Percentiles rank a stretch among this genome's conserved stretches.
Conservation (phyloP, 2,329 filamentous ascomycete species). For the Achaetomium macrosporum region DNA sequence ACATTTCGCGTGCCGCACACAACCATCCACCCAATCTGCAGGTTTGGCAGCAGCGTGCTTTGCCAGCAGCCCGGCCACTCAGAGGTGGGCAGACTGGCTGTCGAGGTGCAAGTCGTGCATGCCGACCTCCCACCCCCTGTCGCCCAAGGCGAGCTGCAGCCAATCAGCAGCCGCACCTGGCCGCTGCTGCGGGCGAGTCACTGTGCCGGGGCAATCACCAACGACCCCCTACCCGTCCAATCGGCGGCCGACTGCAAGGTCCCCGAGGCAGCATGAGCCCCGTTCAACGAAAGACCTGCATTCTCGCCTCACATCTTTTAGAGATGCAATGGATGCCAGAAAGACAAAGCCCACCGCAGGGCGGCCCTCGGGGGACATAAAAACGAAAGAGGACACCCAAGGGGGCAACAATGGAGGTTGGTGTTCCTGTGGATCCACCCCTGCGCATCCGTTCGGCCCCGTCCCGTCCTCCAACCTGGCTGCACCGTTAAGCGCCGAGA, state of each 20-base stretch:
- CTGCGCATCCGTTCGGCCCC: neutral
- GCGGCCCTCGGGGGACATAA: neutral
- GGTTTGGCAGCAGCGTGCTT: slow-evolving; percentile 15
- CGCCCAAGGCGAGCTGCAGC: slow-evolving; percentile 8
- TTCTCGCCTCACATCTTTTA: neutral
- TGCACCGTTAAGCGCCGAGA: slow-evolving; percentile 15
- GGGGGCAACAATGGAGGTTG: neutral
- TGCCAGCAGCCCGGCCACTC: slow-evolving; percentile 14
- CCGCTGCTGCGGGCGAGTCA: slow-evolving; percentile 21
- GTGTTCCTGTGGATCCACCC: neutral
- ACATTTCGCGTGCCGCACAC: slow-evolving; percentile 13
- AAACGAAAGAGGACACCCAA: neutral
- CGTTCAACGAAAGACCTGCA: neutral
- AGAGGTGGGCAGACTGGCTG: slow-evolving; percentile 15
- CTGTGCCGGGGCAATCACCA: slow-evolving; percentile 17
- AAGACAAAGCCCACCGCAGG: neutral
- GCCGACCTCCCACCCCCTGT: slow-evolving; percentile 24
- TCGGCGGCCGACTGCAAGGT: slow-evolving; percentile 2
- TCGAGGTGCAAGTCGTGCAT: slow-evolving; percentile 18
- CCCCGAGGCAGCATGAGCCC: neutral
- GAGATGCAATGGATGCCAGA: neutral
- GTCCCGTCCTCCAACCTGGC: slow-evolving; percentile 11
- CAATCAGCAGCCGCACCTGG: slow-evolving; percentile 18
- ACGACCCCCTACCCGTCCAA: slow-evolving; percentile 18
- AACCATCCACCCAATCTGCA: slow-evolving; percentile 14